Conservation (phyloP, 2,329 filamentous ascomycete species). For the Beauveria australis region DNA sequence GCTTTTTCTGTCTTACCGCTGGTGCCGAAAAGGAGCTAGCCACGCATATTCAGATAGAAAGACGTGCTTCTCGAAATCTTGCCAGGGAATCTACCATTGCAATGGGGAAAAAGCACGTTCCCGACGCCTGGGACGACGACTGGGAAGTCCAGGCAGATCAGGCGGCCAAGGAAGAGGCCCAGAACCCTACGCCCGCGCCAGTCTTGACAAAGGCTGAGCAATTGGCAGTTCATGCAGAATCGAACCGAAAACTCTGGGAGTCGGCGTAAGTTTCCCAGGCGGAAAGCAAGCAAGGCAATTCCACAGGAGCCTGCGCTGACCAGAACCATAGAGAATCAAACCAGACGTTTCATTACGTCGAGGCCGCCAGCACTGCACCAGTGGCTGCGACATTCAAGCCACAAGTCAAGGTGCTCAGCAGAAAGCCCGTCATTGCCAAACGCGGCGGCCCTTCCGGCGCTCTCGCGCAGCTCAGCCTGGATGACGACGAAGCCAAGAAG, state of each 20-base stretch:
- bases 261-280: slow-evolving; percentile 56
- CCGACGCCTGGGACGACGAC: slow-evolving; percentile 86
- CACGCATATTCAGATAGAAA: background rate
- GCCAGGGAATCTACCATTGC: background rate
- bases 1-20: background rate
- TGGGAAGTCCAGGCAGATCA: slow-evolving; percentile 75
- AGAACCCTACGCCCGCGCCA: slow-evolving; percentile 27
- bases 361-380: slow-evolving; percentile 55
- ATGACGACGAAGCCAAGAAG: slow-evolving; percentile 53
- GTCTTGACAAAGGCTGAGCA: slow-evolving; percentile 65
- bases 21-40: background rate
- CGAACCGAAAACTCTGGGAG: slow-evolving; percentile 81
- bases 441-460: slow-evolving; percentile 47
- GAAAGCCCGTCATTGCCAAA: slow-evolving; percentile 62
- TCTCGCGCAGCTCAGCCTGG: slow-evolving; percentile 36
- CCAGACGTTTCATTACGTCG: slow-evolving; percentile 67
- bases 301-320: background rate
- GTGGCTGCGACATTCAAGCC: slow-evolving; percentile 66
- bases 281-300: background rate
- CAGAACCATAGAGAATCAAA: slow-evolving; percentile 54
- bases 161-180: slow-evolving; percentile 28
- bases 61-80: background rate
- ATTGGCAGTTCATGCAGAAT: slow-evolving; percentile 70
- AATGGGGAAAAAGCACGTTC: slow-evolving; percentile 33
- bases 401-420: slow-evolving; percentile 74